Evolutionary conservation across 2,329 filamentous ascomycete genomes (phyloP), one percentile per base, ranked within the genome.

Genomic region (Penicillium capsulatum): DNA sequence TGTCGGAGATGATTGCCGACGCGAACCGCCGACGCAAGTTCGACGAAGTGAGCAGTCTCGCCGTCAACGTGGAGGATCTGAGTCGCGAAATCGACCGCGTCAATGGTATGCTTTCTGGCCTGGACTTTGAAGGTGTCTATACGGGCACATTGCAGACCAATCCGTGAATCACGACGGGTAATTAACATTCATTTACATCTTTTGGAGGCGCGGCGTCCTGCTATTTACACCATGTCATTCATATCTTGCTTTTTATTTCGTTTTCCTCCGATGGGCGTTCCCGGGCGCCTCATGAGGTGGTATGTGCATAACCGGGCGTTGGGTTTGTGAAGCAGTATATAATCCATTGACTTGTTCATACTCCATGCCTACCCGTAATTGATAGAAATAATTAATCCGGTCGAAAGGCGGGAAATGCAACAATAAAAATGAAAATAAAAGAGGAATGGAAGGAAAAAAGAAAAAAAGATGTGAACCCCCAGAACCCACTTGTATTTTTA

Each of bases 41-140:
- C 51, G 90, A 95, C 56, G 90, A 96, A 64, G 86, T 94, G 2
- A 79, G 80, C 40, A 86, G 86, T 8, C 68, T 96, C 40, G 81
- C 81, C 3, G 75, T 82, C 42, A 95, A 95, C 53, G 68, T 88
- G 17, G 86, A 92, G 40, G 90, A 95, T 66, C 65, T 96, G 40
- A 85, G 84, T 29, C 72, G 70, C 24, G 90, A 95, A 68, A 91
- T 94, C 48, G 78, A 81, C 46, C 72, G 71, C 17, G 67, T 88
- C 9, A 81, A 74, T 51, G 71, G 70, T n/a, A 78, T 81, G 54
- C 74, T 92, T 4, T 74, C 73, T 1, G 76, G 76, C 13, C 73
- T 91, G 3, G 86, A 91, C 47, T 79, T 79, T 55, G 73, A 74
- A 27, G 64, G 70, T 19, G 67, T 69, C 11, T 79, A 77, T 44